Evolutionary conservation across 2,329 filamentous ascomycete species (phyloP), one percentile per base, ranked within the genome.

Genomic region (Fusarium beomiforme): DNA sequence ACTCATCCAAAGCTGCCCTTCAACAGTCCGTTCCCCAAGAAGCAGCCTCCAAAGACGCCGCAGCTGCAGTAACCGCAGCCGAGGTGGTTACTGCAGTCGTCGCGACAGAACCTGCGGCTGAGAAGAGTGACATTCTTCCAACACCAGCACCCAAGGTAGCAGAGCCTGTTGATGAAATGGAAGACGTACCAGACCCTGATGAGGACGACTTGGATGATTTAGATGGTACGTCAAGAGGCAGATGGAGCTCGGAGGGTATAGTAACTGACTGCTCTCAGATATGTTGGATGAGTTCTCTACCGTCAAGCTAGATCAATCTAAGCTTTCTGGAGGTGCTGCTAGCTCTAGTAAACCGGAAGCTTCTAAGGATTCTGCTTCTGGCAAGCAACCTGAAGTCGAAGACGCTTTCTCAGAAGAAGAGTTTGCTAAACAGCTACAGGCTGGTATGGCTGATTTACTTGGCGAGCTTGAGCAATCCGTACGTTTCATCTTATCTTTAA

Each of bases 191-290:
- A 23, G 95, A 98, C 77, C 95, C 95, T 10, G 95, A 98, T 72
- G 95, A 97, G 81, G 96, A 96, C 81, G 93, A 96, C 74, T 84
- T 96, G 23, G 93, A 98, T 77, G 96, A 98, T 77, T 85, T 99
- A 46, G 96, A 99, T 82, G 94, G 93, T 93, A 42, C 9, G 61
- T 51, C 39, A 16, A 23, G 33, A 61, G 14, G 11, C 42, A 37
- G 21, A n/a, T 19, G 11, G n/a, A n/a, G 14, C 7, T 34, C 31
- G 34, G 8, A 8, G n/a, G 31, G 33, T n/a, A 33, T 31, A 8
- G 57, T 51, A 21, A 19, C 69, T 77, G 29, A 74, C 46, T 10
- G 5, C 13, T 31, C 10, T 19, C 44, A 95, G 95, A 98, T 75
- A 92, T 98, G 81, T 90, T 99, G 29, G 94, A 98, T 78, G 93